Evolutionary conservation across 164 flowering plant genomes (phyloP), one percentile per base, ranked within the genome.

Genomic region (Vitis cinerea): DNA sequence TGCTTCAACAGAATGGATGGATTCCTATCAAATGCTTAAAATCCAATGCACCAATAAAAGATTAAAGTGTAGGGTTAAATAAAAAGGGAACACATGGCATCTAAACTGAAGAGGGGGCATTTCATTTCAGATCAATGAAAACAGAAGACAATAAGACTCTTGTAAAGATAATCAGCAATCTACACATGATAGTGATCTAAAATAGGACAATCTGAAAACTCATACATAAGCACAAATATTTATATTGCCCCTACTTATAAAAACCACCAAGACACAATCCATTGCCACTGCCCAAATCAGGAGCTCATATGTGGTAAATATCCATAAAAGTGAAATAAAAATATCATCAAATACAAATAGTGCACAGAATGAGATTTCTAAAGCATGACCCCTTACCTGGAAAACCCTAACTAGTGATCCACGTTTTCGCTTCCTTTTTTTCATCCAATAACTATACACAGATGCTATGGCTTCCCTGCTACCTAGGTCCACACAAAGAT

Each of bases 391-490:
- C 9, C 59, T 79, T 85, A 95, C 99, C 97, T 95, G 93, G 75
- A 95, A 93, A 76, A 88, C 81, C 72, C 82, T 81, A 66, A 91
- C 76, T 65, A 95, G 74, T 0, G 88, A 65, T 10, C 73, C 59
- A 7, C 63, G 77, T 69, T 80, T 89, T 72, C 78, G 89, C 80
- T 85, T 88, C 71, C 96, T 77, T 75, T 89, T 91, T 48, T 72
- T 79, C 73, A 78, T 59, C 99, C 98, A 95, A 74, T 91, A 86
- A 66, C 70, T 61, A 66, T 84, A 77, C 7, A 87, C 85, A 51
- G 87, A 83, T 68, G 82, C 83, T 14, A 88, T 64, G 19, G 81
- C 81, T 61, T 83, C 88, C 62, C 61, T 74, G 54, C 76, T 76
- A 63, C 77, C 90, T 29, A 87, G 62, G 67, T 84, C 78, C 29